A percentile compares a stretch with the other conserved stretches of the same genome.
Conservation (phyloP, 2,329 filamentous ascomycete species). For the Blumeria hordei region DNA sequence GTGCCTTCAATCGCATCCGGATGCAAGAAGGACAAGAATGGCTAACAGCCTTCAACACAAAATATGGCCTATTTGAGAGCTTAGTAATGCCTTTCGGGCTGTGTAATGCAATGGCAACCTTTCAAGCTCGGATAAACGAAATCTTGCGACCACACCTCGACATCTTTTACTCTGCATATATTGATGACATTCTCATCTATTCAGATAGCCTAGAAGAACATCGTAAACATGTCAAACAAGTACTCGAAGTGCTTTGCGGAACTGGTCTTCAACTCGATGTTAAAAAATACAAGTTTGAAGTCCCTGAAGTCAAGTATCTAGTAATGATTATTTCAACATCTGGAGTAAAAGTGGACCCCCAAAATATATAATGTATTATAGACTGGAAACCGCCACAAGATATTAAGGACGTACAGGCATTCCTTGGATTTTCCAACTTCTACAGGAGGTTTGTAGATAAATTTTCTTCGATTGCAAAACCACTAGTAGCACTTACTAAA, state of each 20-base stretch:
- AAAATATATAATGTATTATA: not conserved
- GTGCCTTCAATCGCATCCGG: not conserved
- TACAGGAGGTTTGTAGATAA: slow-evolving; percentile 1
- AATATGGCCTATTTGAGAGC: not conserved
- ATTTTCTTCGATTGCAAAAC: not conserved
- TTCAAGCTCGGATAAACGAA: not conserved
- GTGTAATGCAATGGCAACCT: not conserved
- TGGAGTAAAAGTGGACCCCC: not conserved
- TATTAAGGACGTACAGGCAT: not conserved
- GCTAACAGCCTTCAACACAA: not conserved
- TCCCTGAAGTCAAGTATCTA: not conserved
- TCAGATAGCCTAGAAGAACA: not conserved
- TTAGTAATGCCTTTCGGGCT: not conserved
- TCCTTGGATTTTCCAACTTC: not conserved
- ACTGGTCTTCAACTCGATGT: not conserved
- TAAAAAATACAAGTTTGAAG: not conserved
- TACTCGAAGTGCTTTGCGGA: not conserved
- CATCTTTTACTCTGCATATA: not conserved
- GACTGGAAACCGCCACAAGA: not conserved
- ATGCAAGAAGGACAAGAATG: not conserved
- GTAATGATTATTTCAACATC: not conserved
- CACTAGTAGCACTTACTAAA: not conserved
- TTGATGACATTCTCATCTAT: slow-evolving; percentile 1
- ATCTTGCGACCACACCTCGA: not conserved
- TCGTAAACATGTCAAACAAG: not conserved